Base-by-base conservation (phyloP, 1,139 yeast genomes). In the Saccharomyces hybrid region DNA sequence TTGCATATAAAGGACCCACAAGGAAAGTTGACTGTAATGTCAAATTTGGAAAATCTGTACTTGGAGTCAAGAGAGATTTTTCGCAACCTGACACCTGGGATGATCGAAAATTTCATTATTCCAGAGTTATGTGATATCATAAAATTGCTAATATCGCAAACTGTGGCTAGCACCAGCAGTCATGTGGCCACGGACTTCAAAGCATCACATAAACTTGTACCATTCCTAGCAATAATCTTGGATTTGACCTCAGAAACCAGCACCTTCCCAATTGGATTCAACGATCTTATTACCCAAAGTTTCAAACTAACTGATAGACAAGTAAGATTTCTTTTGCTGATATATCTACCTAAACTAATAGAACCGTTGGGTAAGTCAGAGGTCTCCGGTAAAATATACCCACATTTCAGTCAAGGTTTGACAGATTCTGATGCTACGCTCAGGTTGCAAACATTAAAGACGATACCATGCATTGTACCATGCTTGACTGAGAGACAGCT, bases 381-480 rank as follows among this genome's bases (percentile, higher is more conserved):
- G 49, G 79, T 90, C 5, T 86, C 87, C 59, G 25, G 79, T 63
- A 83, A 80, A 62, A 77, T 93, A 3, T 89, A 88, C 68, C 81
- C 81, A 11, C 78, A 78, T 51, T 76, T 88, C 61, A 74, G 85
- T 11, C 82, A 86, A 23, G 98, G 98, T 0, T 86, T 93, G 63
- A 83, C 84, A 42, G 99, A 93, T 67, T 82, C 96, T 0, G 91
- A 89, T 66, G 81, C 85, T 7, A 78, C 85, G 41, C 81, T 93
- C 50, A 76, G 98, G 57, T 90, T 88, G 61, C 88, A 86, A 47
- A 88, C 98, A 0, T 75, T 93, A 49, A 85, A 84, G 53, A 81
- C 91, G 1, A 80, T 89, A 6, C 78, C 85, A 2, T 71, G 75
- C 5, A 73, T 93, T 34, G 81, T 85, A 2, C 83, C 84, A 30